A percentile compares a stretch with the other conserved stretches of the same genome.
phyloP scores from a whole-genome alignment of 2,329 filamentous ascomycete species.

The Aspergillus sp. region DNA sequence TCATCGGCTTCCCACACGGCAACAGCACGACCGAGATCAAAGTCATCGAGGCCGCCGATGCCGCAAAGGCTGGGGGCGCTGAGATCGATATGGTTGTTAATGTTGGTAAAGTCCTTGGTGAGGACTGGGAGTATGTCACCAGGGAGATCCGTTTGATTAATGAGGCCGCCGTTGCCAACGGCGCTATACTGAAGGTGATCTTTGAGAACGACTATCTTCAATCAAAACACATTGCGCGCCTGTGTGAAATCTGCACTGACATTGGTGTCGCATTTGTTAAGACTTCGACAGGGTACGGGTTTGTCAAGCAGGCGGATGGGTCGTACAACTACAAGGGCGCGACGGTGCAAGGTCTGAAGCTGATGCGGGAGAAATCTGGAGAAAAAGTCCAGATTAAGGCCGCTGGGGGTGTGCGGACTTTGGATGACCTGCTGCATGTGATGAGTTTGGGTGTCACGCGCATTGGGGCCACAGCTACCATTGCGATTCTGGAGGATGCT shows the following conservation, averaged over 20 bases:
- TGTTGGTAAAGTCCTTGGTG: too few species aligned
- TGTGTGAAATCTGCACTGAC: too few species aligned
- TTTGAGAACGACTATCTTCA: conserved; percentile 62
- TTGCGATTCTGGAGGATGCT: too few species aligned
- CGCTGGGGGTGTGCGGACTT: conserved; percentile 56
- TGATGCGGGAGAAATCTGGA: conserved; percentile 53
- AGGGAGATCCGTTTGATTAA: conserved; percentile 39
- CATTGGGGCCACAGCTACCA: too few species aligned
- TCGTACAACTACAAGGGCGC: too few species aligned
- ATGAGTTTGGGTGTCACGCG: conserved; percentile 56
- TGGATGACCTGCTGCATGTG: conserved; percentile 58
- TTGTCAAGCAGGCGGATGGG: too few species aligned
- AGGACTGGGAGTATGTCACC: too few species aligned
- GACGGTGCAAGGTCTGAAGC: conserved; percentile 43
- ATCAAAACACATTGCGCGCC: conserved; percentile 48
- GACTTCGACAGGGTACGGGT: too few species aligned
- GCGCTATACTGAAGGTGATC: conserved; percentile 59
- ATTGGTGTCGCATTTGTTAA: too few species aligned
- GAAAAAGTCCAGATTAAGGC: conserved; percentile 57
- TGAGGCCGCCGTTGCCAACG: conserved; percentile 43
- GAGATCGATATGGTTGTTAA: too few species aligned
- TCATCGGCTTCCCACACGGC: conserved; percentile 63
- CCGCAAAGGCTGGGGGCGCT: too few species aligned
- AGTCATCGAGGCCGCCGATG: conserved; percentile 25
- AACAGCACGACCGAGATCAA: conserved; percentile 57